Percentiles rank a stretch among this genome's conserved stretches.
Conservation (phyloP, 1,139 yeast genomes). For the Ogataea hybrid region DNA sequence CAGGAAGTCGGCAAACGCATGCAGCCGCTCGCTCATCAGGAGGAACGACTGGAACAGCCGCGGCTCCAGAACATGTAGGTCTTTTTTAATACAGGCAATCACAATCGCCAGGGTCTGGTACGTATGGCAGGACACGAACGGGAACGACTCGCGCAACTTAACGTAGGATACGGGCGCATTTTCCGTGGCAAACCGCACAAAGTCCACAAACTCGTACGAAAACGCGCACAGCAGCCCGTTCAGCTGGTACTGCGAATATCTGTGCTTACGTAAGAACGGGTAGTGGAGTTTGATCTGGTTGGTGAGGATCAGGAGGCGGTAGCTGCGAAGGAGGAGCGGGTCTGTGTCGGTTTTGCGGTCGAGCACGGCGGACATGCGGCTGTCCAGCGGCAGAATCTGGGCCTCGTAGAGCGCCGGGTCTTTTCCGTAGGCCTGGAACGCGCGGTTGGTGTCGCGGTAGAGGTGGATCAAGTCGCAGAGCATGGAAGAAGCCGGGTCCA, state of each 20-base stretch:
- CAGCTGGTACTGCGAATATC: no score
- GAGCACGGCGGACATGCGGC: no score
- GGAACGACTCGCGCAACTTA: constrained; percentile 1
- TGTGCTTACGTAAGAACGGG: no score
- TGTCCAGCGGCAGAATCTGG: no score
- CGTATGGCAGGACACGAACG: constrained; percentile 4
- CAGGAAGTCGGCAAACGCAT: not conserved
- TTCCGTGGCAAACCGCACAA: not conserved
- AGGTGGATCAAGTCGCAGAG: not conserved
- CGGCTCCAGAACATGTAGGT: not conserved
- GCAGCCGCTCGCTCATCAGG: not conserved
- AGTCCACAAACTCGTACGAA: constrained; percentile 1
- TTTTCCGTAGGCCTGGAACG: not conserved
- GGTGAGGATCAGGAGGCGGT: no score
- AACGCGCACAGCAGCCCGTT: no score
- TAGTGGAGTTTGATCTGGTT: no score
- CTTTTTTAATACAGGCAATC: constrained; percentile 4
- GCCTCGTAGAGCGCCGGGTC: not conserved
- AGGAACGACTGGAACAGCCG: not conserved
- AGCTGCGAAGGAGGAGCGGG: no score
- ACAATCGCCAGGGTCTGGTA: constrained; percentile 3
- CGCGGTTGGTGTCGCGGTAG: not conserved
- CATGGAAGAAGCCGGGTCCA: not conserved
- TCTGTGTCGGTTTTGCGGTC: no score
- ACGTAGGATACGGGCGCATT: not conserved